Evolutionary conservation across 805 yeast genomes (phyloP).

Genomic region (Danielia reshetovae): DNA sequence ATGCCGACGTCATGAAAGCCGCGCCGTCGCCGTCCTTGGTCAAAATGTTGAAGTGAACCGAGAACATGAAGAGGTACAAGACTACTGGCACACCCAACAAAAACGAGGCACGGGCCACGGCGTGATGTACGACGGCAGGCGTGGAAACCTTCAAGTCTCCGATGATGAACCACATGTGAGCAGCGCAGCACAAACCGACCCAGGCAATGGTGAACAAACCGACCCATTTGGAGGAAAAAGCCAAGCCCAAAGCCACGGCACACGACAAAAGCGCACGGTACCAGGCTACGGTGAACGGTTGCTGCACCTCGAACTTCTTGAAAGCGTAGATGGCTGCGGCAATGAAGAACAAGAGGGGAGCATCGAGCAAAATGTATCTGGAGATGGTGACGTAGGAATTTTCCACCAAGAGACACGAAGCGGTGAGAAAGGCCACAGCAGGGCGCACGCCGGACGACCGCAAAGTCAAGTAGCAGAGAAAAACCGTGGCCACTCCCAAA

Average conservation of each 20-base stretch:
- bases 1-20: constrained; percentile 68
- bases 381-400: constrained; percentile 69
- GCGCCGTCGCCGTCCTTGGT: constrained; percentile 65
- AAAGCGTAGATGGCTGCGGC: constrained; percentile 64
- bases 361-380: constrained; percentile 69
- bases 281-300: constrained; percentile 58
- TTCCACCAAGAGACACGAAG: constrained; percentile 57
- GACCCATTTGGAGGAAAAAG: constrained; percentile 78
- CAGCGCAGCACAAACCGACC: constrained; percentile 60
- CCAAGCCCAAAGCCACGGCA: constrained; percentile 68
- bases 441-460: constrained; percentile 71
- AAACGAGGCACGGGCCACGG: constrained; percentile 46
- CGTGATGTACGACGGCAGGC: constrained; percentile 42
- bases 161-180: constrained; percentile 65
- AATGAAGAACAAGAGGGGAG: constrained; percentile 74
- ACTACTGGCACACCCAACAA: constrained; percentile 56
- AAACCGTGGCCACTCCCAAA: constrained; percentile 64
- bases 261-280: constrained; percentile 58
- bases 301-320: constrained; percentile 62
- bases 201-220: constrained; percentile 78
- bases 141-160: constrained; percentile 63
- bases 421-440: constrained; percentile 53
- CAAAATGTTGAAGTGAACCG: constrained; percentile 59
- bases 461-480: constrained; percentile 63
- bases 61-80: constrained; percentile 56